Evolutionary conservation across 495 filamentous ascomycete species (phyloP), one percentile per base, ranked within the genome.

Genomic region (Penicillium coffeae): DNA sequence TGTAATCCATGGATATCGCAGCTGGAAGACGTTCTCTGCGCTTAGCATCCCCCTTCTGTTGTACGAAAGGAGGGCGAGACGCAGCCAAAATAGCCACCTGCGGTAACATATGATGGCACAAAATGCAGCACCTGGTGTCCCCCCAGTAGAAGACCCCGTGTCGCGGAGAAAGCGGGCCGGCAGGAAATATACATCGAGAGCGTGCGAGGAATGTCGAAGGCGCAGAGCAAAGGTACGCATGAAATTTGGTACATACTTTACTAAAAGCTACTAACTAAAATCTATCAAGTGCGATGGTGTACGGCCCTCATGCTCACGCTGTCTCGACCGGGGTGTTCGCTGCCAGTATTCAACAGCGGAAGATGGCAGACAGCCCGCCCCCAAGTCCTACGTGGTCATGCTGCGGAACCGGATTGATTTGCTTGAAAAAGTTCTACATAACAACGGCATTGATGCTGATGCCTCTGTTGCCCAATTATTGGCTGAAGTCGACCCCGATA

Each of bases 381-480:
- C 63, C 1, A 66, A 64, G 51, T 59, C 60, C 0, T 62, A 62
- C 49, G 63, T 66, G 14, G 51, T 57, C 19, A 61, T 64, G 44
- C 48, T 66, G 33, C 58, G 54, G 2, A 57, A 48, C 12, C 44
- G 60, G n/a, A 66, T 64, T 19, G 52, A 59, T 8, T 33, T 59
- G 0, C 40, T 66, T 7, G 63, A 64, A 37, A 51, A 50, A 15
- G 56, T 66, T 4, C 22, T 62, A 5, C 38, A 41, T 2, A 39
- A 52, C 0, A 51, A 60, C 36, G 56, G 55, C 1, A 66, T 64
- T 38, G 60, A 66, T 38, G 35, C 49, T 0, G 58, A 66, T 42
- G 47, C 53, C 0, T 53, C 63, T 2, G 47, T 59, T 12, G 56
- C 56, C 3, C 51, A 64, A 21, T 19, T 59, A 14, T 30, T 61